Evolutionary conservation across 177 flowering plant genomes (phyloP).

Genomic region (Vitis hybrid): DNA sequence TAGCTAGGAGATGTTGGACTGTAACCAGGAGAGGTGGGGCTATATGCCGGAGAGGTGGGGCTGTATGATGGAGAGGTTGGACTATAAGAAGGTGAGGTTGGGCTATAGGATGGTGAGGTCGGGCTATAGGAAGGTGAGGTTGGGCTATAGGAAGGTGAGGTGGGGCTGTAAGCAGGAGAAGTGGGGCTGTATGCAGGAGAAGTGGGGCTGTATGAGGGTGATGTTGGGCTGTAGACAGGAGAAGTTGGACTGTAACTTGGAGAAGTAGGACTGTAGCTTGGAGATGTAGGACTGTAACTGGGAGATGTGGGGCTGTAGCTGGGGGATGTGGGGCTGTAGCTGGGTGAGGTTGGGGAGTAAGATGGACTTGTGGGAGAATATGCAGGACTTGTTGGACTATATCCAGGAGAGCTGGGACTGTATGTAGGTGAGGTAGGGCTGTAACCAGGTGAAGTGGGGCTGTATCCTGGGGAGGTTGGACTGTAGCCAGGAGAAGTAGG

Average conservation of each 20-base stretch:
- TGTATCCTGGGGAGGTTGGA: conserved; percentile 94
- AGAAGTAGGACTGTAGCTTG: conserved; percentile 89
- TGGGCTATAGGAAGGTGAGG: conserved; percentile 88
- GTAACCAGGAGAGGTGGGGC: too few relatives aligned
- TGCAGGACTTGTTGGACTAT: conserved; percentile 89
- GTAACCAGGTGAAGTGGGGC: conserved; percentile 92
- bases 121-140: conserved; percentile 91
- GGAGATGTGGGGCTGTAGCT: conserved; percentile 87
- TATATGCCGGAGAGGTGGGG: conserved; percentile 37
- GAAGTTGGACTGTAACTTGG: conserved; percentile 93
- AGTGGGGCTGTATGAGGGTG: conserved; percentile 66
- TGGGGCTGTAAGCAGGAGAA: conserved; percentile 82
- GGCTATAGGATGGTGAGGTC: conserved; percentile 87
- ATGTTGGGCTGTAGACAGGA: conserved; percentile 89
- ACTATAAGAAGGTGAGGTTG: conserved; percentile 87
- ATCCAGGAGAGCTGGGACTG: conserved; percentile 92
- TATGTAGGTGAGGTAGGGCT: conserved; percentile 95
- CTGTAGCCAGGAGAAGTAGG: conserved; percentile 71
- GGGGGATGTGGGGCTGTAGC: too few relatives aligned
- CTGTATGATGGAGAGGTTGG: conserved; percentile 89
- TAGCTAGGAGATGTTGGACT: too few relatives aligned
- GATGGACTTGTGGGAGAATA: conserved; percentile 94
- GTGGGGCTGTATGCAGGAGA: conserved; percentile 72
- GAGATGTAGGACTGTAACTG: conserved; percentile 84
- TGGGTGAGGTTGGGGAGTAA: conserved; percentile 77